Conservation (phyloP, 345 rosid genomes). For the Brassica incana region DNA sequence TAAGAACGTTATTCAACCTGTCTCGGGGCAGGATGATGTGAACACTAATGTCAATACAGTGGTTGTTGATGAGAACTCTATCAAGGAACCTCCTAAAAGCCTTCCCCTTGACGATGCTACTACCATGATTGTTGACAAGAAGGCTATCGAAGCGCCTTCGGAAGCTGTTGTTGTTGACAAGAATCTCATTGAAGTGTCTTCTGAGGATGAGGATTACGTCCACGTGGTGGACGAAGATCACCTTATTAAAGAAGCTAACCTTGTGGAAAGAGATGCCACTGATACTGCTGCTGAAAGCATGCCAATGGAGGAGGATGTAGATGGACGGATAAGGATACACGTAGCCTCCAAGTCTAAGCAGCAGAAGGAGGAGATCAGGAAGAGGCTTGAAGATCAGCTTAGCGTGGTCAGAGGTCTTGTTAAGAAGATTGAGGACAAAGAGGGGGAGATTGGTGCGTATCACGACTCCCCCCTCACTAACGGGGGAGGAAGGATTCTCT, state of each 20-base stretch:
- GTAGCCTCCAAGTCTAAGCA: conserved; percentile 57
- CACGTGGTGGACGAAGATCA: conserved; percentile 34
- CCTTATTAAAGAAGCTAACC: conserved; percentile 19
- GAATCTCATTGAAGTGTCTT: conserved; percentile 40
- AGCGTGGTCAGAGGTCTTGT: conserved; percentile 69
- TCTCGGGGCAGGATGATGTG: conserved; percentile 27
- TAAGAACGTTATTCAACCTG: conserved; percentile 6
- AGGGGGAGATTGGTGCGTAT: conserved; percentile 52
- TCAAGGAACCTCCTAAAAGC: conserved; percentile 35
- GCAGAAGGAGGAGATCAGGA: conserved; percentile 63
- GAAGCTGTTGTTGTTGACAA: conserved; percentile 39
- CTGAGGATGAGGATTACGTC: conserved; percentile 28
- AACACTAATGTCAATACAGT: conserved; percentile 28
- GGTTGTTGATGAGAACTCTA: conserved; percentile 41
- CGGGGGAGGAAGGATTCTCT: conserved; percentile 57
- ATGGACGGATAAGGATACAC: conserved; percentile 53
- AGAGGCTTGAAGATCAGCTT: conserved; percentile 80
- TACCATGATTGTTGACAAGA: conserved; percentile 32
- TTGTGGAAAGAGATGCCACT: conserved; percentile 40
- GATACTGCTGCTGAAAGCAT: conserved; percentile 44
- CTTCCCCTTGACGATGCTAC: conserved; percentile 42
- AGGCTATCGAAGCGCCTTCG: conserved; percentile 35
- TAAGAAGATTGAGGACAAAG: conserved; percentile 78
- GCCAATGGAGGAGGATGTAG: conserved; percentile 45
- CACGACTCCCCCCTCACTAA: conserved; percentile 32